phyloP scores from a whole-genome alignment of 1,284 basidiomycete genomes.

The Termitomyces sp. region DNA sequence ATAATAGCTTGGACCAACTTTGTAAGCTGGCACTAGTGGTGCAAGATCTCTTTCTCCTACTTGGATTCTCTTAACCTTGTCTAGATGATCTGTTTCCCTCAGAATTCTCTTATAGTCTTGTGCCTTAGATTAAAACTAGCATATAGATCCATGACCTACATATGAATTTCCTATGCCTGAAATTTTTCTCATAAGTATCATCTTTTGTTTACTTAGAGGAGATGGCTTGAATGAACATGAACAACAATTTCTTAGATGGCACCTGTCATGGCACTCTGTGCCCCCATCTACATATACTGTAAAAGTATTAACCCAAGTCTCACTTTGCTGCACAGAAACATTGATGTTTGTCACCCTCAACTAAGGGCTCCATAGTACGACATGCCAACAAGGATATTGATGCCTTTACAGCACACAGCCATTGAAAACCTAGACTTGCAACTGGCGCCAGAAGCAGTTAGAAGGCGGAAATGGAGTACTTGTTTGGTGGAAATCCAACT shows the following conservation, averaged over 20 bases:
- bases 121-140: conserved; percentile 46
- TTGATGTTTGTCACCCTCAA: no score
- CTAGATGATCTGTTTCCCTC: conserved; percentile 69
- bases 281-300: no score
- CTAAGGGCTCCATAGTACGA: no score
- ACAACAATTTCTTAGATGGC: conserved; percentile 38
- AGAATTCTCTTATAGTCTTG: conserved; percentile 87
- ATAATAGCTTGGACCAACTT: conserved; percentile 43
- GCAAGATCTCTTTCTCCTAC: conserved; percentile 63
- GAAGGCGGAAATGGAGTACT: no score
- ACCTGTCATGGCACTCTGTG: conserved; percentile 11
- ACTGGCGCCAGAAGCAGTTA: no score
- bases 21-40: conserved; percentile 59
- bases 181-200: conserved; percentile 81
- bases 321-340: no score
- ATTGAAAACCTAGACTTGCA: no score
- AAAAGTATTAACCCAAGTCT: no score
- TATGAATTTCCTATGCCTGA: conserved; percentile 74
- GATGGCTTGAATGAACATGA: conserved; percentile 84
- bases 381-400: no score
- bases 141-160: conserved; percentile 47
- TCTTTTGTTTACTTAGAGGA: conserved; percentile 70
- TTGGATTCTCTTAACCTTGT: conserved; percentile 68
- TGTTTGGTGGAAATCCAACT: no score
- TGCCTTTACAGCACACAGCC: no score